phyloP scores from a whole-genome alignment of 768 basidiomycete genomes.

The Mycena maculata region DNA sequence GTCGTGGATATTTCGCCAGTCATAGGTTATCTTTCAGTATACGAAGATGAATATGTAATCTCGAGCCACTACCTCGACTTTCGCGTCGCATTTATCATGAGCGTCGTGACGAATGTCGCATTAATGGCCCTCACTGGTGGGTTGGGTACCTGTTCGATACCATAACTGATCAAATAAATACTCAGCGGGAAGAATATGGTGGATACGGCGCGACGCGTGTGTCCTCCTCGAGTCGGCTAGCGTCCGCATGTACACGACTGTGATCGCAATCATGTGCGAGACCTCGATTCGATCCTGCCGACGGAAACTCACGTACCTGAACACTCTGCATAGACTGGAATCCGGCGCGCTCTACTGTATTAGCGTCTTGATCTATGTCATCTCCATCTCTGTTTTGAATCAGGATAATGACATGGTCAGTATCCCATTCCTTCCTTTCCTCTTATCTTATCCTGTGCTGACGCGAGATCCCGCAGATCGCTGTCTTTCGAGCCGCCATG shows the following conservation, averaged over 20 bases:
- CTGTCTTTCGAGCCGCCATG: neutral
- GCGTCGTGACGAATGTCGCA: slow-evolving; percentile 1
- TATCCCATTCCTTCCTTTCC: neutral
- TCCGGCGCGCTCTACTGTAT: slow-evolving; percentile 16
- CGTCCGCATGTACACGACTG: slow-evolving; percentile 4
- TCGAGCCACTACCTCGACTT: neutral
- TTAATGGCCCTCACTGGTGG: slow-evolving; percentile 9
- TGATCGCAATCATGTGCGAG: slow-evolving; percentile 9
- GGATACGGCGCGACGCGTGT: slow-evolving; percentile 2
- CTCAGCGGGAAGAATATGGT: slow-evolving; percentile 21
- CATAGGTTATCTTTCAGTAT: slow-evolving; percentile 1
- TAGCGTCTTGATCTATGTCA: neutral
- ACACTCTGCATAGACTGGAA: neutral
- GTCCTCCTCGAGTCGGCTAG: neutral
- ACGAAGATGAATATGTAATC: neutral
- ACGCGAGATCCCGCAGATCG: neutral
- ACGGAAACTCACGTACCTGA: neutral
- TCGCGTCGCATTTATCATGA: neutral
- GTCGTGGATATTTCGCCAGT: neutral
- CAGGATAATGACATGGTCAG: neutral
- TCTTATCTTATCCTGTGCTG: neutral
- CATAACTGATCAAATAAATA: neutral
- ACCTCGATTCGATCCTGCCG: neutral
- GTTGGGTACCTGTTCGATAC: neutral
- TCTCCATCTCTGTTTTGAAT: neutral